Conservation (phyloP, 2,329 filamentous ascomycete species). For the Cytospora schulzeri region DNA sequence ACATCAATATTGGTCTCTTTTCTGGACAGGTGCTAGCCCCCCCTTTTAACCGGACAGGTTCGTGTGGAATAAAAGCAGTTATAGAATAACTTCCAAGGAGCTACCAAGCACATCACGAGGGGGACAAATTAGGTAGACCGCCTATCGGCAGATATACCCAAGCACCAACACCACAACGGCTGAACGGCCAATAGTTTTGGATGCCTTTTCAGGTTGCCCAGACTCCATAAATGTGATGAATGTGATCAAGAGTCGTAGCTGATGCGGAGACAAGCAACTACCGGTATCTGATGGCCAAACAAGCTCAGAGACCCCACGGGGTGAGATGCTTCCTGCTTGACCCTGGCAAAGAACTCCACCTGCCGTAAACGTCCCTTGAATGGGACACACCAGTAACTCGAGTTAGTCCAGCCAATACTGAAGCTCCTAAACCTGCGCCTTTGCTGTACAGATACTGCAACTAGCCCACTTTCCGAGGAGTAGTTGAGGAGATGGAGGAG, state of each 20-base stretch:
- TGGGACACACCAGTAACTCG: neutral
- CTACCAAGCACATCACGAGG: neutral
- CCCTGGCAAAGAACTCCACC: conserved; percentile 6
- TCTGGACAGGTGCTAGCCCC: neutral
- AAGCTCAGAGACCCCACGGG: conserved; percentile 4
- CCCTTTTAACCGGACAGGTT: neutral
- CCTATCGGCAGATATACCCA: neutral
- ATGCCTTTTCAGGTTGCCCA: conserved; percentile 5
- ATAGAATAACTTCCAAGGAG: neutral
- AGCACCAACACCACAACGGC: conserved; percentile 3
- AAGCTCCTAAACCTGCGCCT: neutral
- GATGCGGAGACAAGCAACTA: conserved; percentile 3
- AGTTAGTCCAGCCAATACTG: neutral
- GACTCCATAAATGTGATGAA: conserved; percentile 3
- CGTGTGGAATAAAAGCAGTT: neutral
- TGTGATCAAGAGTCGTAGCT: conserved; percentile 2
- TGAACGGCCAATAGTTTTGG: neutral
- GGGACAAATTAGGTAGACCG: neutral
- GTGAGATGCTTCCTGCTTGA: conserved; percentile 10
- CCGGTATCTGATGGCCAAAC: neutral
- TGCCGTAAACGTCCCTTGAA: conserved; percentile 3
- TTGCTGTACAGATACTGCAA: conserved; percentile 5
- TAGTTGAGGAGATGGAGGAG: neutral
- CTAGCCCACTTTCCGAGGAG: conserved; percentile 9
- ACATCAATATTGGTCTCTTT: conserved; percentile 1